These are phyloP conservation scores for Sphaerulina vaccinii DNA, from an alignment of 2,329 filamentous ascomycete species.

Conservation along the genomic window DNA sequence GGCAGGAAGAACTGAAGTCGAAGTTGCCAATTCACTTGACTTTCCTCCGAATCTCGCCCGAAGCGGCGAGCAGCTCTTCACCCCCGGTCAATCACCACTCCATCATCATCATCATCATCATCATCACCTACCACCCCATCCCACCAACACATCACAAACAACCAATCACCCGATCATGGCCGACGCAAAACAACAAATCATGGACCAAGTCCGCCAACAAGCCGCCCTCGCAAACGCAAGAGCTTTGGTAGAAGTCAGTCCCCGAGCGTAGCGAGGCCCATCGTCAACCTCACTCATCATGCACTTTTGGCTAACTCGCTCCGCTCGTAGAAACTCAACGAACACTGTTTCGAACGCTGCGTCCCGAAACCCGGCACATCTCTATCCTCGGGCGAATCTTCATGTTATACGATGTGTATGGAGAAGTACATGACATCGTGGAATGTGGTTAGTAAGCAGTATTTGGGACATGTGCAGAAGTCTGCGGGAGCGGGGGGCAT, in stretches of 20 bases:
- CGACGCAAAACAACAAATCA: constrained; percentile 49
- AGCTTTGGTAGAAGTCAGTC: constrained; percentile 49
- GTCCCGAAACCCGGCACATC: constrained; percentile 53
- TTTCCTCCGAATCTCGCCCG: neutral
- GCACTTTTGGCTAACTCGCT: no score
- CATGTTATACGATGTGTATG: constrained; percentile 54
- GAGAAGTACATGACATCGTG: constrained; percentile 57
- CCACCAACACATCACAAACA: neutral
- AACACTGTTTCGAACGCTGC: constrained; percentile 58
- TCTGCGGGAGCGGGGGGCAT: constrained; percentile 23
- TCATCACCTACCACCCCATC: neutral
- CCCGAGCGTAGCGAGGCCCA: neutral
- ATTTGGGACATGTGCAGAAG: constrained; percentile 50
- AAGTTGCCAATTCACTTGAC: neutral
- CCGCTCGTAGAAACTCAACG: constrained; percentile 59
- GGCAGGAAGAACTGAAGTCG: no score
- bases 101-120: neutral
- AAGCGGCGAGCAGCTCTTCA: neutral
- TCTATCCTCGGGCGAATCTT: constrained; percentile 50
- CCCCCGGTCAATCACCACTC: neutral
- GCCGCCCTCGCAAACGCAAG: constrained; percentile 53
- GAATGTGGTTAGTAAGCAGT: constrained; percentile 53
- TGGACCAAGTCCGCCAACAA: constrained; percentile 55
- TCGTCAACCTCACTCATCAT: constrained; percentile 2
- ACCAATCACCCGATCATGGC: constrained; percentile 32